These are phyloP conservation scores for Calocera cornea DNA, from an alignment of 768 basidiomycete species.

Conservation along the genomic window DNA sequence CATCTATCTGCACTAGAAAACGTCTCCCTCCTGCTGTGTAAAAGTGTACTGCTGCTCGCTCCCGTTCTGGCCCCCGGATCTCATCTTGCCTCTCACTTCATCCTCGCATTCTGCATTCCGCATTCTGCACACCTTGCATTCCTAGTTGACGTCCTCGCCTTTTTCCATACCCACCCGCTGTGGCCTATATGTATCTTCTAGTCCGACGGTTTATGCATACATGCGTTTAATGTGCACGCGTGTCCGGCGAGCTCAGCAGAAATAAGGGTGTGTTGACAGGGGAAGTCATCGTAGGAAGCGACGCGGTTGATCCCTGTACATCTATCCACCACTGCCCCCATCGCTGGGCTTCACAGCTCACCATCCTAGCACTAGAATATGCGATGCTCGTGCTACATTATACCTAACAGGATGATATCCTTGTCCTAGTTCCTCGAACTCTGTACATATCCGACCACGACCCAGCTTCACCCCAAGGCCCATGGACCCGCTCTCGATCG, in stretches of 20 bases:
- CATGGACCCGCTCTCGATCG: constrained; percentile 1
- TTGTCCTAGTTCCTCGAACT: not conserved
- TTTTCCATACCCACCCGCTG: not conserved
- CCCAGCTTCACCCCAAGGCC: no score
- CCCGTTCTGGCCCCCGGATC: not conserved
- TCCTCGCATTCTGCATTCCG: not conserved
- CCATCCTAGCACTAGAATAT: not conserved
- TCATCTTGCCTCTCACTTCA: not conserved
- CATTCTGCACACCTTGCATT: not conserved
- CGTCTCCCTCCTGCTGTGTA: not conserved
- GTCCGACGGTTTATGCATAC: not conserved
- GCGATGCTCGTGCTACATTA: not conserved
- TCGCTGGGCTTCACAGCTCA: not conserved
- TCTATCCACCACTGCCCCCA: not conserved
- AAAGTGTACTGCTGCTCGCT: not conserved
- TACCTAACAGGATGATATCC: not conserved
- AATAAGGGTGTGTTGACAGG: no score
- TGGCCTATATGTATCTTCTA: constrained; percentile 2
- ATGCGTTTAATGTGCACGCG: not conserved
- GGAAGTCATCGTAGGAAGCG: no score
- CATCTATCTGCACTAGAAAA: not conserved
- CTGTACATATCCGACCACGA: not conserved
- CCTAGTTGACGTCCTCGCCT: not conserved
- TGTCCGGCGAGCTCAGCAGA: no score
- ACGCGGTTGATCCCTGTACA: no score